Evolutionary conservation across 2,329 filamentous ascomycete genomes (phyloP).

Genomic region (Didymella segeticola): DNA sequence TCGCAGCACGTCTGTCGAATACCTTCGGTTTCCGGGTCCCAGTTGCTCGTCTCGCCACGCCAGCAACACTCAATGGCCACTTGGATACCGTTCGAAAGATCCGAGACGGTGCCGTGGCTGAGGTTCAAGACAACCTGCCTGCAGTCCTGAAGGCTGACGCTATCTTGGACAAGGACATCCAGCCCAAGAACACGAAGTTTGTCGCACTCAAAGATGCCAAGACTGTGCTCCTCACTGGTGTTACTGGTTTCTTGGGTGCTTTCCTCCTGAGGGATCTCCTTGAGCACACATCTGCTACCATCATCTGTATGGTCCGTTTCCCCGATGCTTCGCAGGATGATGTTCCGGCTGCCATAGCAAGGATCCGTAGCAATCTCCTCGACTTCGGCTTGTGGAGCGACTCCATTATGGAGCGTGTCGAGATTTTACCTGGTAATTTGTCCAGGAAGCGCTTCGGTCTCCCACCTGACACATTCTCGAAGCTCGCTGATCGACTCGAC

Average conservation of each 20-base stretch:
- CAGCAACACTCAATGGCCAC: constrained; percentile 75
- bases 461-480: constrained; percentile 68
- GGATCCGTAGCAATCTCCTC: constrained; percentile 77
- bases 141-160: constrained; percentile 72
- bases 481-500: constrained; percentile 69
- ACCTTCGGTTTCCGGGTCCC: constrained; percentile 77
- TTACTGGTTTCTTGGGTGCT: constrained; percentile 77
- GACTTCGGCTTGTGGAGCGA: constrained; percentile 80
- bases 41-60: constrained; percentile 72
- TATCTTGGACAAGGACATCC: constrained; percentile 72
- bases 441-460: constrained; percentile 73
- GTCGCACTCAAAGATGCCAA: constrained; percentile 69
- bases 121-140: constrained; percentile 77
- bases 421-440: constrained; percentile 76
- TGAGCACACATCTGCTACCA: constrained; percentile 70
- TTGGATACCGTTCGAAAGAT: constrained; percentile 73
- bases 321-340: constrained; percentile 70
- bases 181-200: constrained; percentile 61
- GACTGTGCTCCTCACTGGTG: constrained; percentile 75
- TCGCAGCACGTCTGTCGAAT: constrained; percentile 73
- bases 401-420: constrained; percentile 77
- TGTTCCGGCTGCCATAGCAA: constrained; percentile 70
- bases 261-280: constrained; percentile 75
- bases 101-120: constrained; percentile 74
- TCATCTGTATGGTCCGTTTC: constrained; percentile 77